These are phyloP conservation scores for Chaetomiaceae sp. DNA, from an alignment of 2,329 filamentous ascomycete genomes.

Conservation along the genomic window DNA sequence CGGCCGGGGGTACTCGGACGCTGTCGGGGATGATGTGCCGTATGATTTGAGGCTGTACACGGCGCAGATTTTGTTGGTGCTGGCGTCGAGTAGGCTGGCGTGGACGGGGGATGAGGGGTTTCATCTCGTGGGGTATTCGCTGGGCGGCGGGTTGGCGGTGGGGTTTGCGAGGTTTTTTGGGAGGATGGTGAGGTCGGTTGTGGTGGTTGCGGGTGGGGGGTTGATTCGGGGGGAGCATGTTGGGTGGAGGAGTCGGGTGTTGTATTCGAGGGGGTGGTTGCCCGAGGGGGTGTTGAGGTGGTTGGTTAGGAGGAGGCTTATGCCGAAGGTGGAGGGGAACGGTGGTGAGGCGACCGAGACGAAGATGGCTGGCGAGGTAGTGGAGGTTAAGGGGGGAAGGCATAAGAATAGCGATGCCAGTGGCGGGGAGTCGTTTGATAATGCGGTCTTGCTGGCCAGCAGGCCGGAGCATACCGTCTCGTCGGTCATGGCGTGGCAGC, in stretches of 20 bases:
- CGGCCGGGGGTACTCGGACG: constrained; percentile 73
- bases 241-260: constrained; percentile 54
- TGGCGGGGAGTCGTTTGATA: constrained; percentile 39
- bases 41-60: constrained; percentile 63
- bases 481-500: constrained; percentile 65
- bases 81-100: constrained; percentile 57
- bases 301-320: constrained; percentile 49
- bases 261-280: constrained; percentile 58
- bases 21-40: constrained; percentile 40
- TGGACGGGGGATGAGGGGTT: constrained; percentile 58
- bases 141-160: constrained; percentile 70
- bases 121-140: constrained; percentile 71
- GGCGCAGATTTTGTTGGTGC: constrained; percentile 59
- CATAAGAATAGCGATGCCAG: constrained; percentile 35
- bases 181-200: constrained; percentile 56
- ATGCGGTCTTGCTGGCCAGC: constrained; percentile 48
- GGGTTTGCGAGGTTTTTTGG: constrained; percentile 68
- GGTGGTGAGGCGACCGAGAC: constrained; percentile 28
- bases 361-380: constrained; percentile 37
- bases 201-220: constrained; percentile 65
- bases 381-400: constrained; percentile 27
- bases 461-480: constrained; percentile 54
- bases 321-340: constrained; percentile 36
- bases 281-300: constrained; percentile 54
- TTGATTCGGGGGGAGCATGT: constrained; percentile 62